Conservation (phyloP, 345 rosid species). For the Gossypium arboreum region DNA sequence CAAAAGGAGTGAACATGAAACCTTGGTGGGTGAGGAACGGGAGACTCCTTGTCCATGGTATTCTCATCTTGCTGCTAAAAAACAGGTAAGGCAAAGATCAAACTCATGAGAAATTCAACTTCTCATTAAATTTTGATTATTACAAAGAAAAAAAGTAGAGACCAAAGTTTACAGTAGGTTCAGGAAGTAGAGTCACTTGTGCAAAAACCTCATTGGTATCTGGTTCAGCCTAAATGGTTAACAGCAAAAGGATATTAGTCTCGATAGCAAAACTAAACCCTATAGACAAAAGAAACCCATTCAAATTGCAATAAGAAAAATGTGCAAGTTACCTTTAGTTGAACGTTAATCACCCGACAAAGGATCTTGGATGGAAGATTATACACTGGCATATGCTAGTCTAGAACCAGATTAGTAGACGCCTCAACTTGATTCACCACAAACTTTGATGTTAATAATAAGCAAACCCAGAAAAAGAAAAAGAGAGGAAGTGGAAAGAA, state of each 20-base stretch:
- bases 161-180: constrained; percentile 33
- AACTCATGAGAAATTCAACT: not conserved
- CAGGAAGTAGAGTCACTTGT: constrained; percentile 72
- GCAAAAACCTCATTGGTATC: constrained; percentile 90
- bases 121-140: not conserved
- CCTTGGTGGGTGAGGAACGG: constrained; percentile 47
- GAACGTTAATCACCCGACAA: constrained; percentile 72
- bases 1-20: constrained; percentile 73
- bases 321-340: constrained; percentile 40
- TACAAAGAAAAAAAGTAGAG: not conserved
- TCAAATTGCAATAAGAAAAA: not conserved
- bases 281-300: not conserved
- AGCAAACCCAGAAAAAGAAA: not conserved
- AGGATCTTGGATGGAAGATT: constrained; percentile 62
- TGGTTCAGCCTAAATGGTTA: constrained; percentile 55
- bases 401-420: constrained; percentile 67
- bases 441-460: not conserved
- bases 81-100: not conserved
- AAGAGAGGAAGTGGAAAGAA: not conserved
- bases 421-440: constrained; percentile 63
- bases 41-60: constrained; percentile 43
- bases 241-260: not conserved
- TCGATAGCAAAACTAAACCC: constrained; percentile 5
- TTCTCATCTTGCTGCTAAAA: constrained; percentile 53
- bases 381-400: constrained; percentile 73